Base-by-base conservation (phyloP, 441 rosid genomes). In the Euphorbia neoarborescens region DNA sequence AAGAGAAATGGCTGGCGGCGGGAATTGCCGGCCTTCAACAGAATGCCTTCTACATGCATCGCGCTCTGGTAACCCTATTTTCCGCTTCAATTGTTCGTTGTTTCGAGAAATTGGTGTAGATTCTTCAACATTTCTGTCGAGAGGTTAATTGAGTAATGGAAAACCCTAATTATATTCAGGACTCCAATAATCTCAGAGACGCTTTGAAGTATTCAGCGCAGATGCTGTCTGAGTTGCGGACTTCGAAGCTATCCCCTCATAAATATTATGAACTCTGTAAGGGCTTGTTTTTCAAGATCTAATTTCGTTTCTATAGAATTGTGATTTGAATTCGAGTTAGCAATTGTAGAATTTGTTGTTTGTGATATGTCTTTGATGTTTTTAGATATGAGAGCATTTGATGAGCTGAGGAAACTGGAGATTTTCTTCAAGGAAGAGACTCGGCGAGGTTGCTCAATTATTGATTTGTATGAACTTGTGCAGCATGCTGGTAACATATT, bases 401-500 rank as follows among this genome's bases (percentile, higher is more conserved):
- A 94, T 83, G 99, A 94, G 79, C 72, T 94, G 82, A 87, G 96
- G 88, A 91, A 89, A 76, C 85, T 94, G 80, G 99, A 92, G 84
- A 78, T 90, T 73, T 94, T 90, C 82, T 94, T 94, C 72, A 89
- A 84, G 86, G 98, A 92, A 81, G 99, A 94, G 84, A 74, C 96
- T 3, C 83, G 92, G 71, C 96, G 97, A 66, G 96, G 96, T 56
- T 94, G 97, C 78, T 94, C 99, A 2, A 86, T 94, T 62, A 87
- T 94, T 68, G 99, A 94, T 82, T 88, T 94, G 57, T 94, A 94
- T 74, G 97, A 94, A 81, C 91, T 91, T 7, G 99, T 94, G 57
- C 99, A 92, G 81, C 96, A 94, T 72, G 98, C 99, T 44, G 99
- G 99, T 59, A 94, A 94, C 87, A 88, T 92, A 78, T 80, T 94